Percentiles rank a stretch among this genome's conserved stretches.
Evolutionary conservation across 306 rosid genomes (phyloP).

Genomic region (Rosa chinensis): DNA sequence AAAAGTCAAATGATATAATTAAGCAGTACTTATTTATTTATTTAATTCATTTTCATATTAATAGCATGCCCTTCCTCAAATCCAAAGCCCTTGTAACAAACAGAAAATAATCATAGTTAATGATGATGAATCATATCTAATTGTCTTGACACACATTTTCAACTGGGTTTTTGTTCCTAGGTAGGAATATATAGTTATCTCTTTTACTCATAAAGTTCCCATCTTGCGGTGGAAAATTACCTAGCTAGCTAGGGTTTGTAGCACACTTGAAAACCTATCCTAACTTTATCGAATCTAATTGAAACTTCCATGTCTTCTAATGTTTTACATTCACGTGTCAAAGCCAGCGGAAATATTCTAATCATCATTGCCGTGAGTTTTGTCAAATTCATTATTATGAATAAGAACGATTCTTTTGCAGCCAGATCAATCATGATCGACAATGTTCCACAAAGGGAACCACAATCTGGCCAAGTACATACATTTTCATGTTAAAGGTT

Average conservation of each 20-base stretch:
- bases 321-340: slow-evolving; percentile 34
- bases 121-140: slow-evolving; percentile 26
- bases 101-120: neutral
- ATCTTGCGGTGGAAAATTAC: slow-evolving; percentile 30
- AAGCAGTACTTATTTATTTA: slow-evolving; percentile 9
- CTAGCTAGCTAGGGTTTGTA: slow-evolving; percentile 35
- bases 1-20: slow-evolving; percentile 31
- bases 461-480: neutral
- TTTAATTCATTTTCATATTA: too few relatives aligned
- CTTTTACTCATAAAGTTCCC: neutral
- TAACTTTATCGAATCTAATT: slow-evolving; percentile 29
- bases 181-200: neutral
- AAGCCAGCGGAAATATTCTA: slow-evolving; percentile 22
- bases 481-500: too few relatives aligned
- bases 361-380: slow-evolving; percentile 28
- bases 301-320: slow-evolving; percentile 37
- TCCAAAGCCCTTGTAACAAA: neutral
- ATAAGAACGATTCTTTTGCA: neutral
- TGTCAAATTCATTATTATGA: slow-evolving; percentile 20
- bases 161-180: slow-evolving; percentile 32
- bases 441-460: neutral
- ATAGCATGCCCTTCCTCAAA: too few relatives aligned
- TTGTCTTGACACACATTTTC: slow-evolving; percentile 1
- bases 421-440: neutral
- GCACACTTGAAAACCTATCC: slow-evolving; percentile 27